Percentiles rank a stretch among this genome's conserved stretches.
phyloP scores from a whole-genome alignment of 371 early-diverging fungal species.

The Saksenaea vasiformis region DNA sequence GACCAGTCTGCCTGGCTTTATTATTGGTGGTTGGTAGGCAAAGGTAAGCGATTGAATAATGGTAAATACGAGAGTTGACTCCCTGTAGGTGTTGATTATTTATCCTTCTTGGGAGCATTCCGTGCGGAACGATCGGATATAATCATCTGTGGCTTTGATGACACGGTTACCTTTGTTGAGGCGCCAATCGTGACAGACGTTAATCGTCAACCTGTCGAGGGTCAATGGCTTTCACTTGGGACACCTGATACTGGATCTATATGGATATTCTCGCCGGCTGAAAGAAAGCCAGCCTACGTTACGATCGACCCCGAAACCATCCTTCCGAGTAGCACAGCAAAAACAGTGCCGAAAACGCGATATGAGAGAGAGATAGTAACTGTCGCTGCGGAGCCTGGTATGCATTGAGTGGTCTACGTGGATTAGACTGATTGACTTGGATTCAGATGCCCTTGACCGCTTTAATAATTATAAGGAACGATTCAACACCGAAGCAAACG shows the following conservation, averaged over 20 bases:
- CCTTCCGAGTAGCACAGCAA: slow-evolving; percentile 26
- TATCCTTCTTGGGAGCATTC: slow-evolving; percentile 27
- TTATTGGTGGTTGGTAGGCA: slow-evolving; percentile 85
- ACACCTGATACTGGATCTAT: slow-evolving; percentile 18
- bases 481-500: background rate
- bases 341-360: slow-evolving; percentile 6
- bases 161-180: slow-evolving; percentile 15
- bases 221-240: slow-evolving; percentile 20
- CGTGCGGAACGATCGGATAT: slow-evolving; percentile 7
- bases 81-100: slow-evolving; percentile 16
- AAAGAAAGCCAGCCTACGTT: background rate
- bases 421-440: background rate
- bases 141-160: slow-evolving; percentile 28
- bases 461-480: background rate
- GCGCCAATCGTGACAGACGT: slow-evolving; percentile 15
- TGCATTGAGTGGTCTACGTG: background rate
- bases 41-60: slow-evolving; percentile 34
- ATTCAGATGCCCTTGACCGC: background rate
- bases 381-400: slow-evolving; percentile 4
- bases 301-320: slow-evolving; percentile 13
- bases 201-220: slow-evolving; percentile 3
- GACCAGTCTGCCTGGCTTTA: slow-evolving; percentile 97
- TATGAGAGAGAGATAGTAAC: slow-evolving; percentile 14
- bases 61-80: background rate
- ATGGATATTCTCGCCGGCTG: slow-evolving; percentile 21